Conservation (phyloP, 1,139 yeast genomes). For the Pichia sp. region DNA sequence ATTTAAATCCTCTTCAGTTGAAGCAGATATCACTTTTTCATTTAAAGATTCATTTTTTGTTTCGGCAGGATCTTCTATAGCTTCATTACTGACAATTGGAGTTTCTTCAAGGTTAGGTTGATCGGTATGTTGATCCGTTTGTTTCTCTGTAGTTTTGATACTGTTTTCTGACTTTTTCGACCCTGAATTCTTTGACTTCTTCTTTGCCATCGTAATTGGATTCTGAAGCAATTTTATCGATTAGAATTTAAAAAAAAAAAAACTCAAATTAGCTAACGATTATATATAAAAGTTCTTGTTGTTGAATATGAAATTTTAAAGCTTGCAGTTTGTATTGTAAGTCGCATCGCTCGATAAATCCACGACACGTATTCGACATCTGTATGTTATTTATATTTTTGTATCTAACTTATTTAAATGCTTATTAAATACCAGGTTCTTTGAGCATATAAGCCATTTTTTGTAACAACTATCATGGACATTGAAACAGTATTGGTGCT, state of each 20-base stretch:
- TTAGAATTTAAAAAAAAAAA: neutral
- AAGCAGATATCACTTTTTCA: neutral
- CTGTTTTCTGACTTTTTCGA: neutral
- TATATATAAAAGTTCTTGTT: no score
- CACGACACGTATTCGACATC: conserved; percentile 2
- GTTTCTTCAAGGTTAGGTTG: neutral
- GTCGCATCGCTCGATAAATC: neutral
- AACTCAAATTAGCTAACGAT: neutral
- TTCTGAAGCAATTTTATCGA: neutral
- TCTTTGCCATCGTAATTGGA: conserved; percentile 8
- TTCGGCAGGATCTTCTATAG: conserved; percentile 1
- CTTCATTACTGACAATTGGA: neutral
- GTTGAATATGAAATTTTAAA: neutral
- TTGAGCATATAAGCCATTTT: no score
- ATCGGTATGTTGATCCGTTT: conserved; percentile 3
- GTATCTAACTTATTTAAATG: no score
- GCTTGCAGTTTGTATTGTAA: no score
- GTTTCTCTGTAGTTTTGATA: conserved; percentile 2
- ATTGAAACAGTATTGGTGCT: conserved; percentile 2
- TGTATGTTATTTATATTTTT: no score
- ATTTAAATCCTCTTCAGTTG: neutral
- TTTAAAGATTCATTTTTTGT: conserved; percentile 1
- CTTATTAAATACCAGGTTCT: no score
- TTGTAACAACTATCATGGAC: conserved; percentile 2
- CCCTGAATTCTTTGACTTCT: conserved; percentile 5